A percentile compares a stretch with the other conserved stretches of the same genome.
Evolutionary conservation across 805 yeast species (phyloP).

Genomic region (Barnettozyma pratensis): DNA sequence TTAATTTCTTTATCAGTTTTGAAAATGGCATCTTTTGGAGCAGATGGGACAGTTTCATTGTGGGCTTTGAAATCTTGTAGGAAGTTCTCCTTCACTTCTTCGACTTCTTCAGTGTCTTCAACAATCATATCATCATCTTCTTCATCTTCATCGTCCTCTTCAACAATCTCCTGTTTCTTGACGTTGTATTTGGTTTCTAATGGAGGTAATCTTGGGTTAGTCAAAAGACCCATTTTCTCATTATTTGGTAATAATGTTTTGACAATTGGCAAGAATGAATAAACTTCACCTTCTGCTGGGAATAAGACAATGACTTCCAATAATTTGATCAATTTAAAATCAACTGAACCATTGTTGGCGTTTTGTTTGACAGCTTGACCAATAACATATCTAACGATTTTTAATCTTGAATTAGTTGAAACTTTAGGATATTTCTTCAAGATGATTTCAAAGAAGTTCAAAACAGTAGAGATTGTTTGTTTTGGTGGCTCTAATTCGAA

Average conservation of each 20-base stretch:
- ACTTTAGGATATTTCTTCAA: constrained; percentile 43
- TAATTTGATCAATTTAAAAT: constrained; percentile 29
- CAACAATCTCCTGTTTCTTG: constrained; percentile 20
- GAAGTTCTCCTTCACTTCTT: constrained; percentile 10
- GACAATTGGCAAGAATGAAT: constrained; percentile 70
- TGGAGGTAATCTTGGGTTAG: constrained; percentile 72
- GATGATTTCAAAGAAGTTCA: constrained; percentile 42
- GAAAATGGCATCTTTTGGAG: constrained; percentile 11
- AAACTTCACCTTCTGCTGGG: constrained; percentile 58
- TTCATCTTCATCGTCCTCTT: constrained; percentile 23
- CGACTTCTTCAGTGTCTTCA: constrained; percentile 5
- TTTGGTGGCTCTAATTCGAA: constrained; percentile 41
- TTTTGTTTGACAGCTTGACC: constrained; percentile 31
- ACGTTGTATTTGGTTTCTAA: constrained; percentile 20
- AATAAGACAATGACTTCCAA: constrained; percentile 55
- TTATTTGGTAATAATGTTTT: constrained; percentile 44
- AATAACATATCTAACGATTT: constrained; percentile 44
- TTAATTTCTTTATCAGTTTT: constrained; percentile 22
- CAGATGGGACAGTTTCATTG: constrained; percentile 2
- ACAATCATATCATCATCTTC: constrained; percentile 14
- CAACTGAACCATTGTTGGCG: constrained; percentile 25
- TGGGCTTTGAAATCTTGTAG: constrained; percentile 14
- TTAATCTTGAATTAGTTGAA: constrained; percentile 59
- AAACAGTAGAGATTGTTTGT: constrained; percentile 27
- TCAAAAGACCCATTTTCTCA: constrained; percentile 50